Evolutionary conservation across 495 filamentous ascomycete species (phyloP).

Genomic region (Glutinoglossum americanum): DNA sequence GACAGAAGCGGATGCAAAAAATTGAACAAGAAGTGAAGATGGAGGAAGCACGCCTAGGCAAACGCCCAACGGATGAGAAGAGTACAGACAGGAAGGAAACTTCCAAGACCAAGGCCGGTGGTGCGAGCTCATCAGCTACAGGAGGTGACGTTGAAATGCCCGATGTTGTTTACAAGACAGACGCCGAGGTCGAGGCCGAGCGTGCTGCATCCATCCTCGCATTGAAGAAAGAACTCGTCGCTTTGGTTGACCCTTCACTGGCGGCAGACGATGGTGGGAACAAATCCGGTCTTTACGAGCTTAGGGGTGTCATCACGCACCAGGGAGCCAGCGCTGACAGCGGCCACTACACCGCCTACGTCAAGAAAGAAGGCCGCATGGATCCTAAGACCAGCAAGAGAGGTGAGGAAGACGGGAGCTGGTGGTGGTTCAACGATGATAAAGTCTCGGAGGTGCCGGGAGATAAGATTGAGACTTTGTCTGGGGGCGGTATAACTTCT

Average conservation of each 20-base stretch:
- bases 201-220: slow-evolving; percentile 44
- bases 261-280: slow-evolving; percentile 63
- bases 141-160: slow-evolving; percentile 50
- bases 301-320: slow-evolving; percentile 89
- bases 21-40: slow-evolving; percentile 21
- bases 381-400: slow-evolving; percentile 47
- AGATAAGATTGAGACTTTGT: slow-evolving; percentile 75
- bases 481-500: slow-evolving; percentile 57
- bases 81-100: slow-evolving; percentile 19
- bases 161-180: slow-evolving; percentile 66
- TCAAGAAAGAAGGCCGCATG: slow-evolving; percentile 62
- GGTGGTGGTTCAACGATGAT: slow-evolving; percentile 99
- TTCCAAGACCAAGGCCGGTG: slow-evolving; percentile 13
- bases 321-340: slow-evolving; percentile 93
- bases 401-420: slow-evolving; percentile 69
- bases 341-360: slow-evolving; percentile 91
- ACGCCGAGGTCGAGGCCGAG: slow-evolving; percentile 78
- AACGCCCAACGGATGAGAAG: not conserved
- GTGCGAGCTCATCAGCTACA: slow-evolving; percentile 9
- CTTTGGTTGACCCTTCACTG: slow-evolving; percentile 47
- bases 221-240: slow-evolving; percentile 67
- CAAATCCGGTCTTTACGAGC: slow-evolving; percentile 81
- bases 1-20: slow-evolving; percentile 54
- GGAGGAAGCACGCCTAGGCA: slow-evolving; percentile 17
- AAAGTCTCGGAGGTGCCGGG: slow-evolving; percentile 81